A percentile compares a stretch with the other conserved stretches of the same genome.
phyloP scores from a whole-genome alignment of 345 rosid genomes.

The Lumnitzera racemosa region DNA sequence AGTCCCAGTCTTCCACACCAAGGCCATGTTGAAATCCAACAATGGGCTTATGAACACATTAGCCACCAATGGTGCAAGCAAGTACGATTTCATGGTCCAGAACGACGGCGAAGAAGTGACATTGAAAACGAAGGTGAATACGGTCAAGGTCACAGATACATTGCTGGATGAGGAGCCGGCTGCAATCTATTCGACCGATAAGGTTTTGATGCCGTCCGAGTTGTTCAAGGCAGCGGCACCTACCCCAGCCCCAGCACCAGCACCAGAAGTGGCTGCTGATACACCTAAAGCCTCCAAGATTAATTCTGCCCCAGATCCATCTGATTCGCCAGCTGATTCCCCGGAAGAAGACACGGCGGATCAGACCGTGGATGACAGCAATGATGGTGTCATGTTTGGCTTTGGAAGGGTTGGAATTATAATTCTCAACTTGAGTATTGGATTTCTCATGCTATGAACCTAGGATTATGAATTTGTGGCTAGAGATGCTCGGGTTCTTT shows the following conservation, averaged over 20 bases:
- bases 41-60: slow-evolving; percentile 90
- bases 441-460: slow-evolving; percentile 10
- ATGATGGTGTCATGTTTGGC: slow-evolving; percentile 2
- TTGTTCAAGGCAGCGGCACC: slow-evolving; percentile 57
- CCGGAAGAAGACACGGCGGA: slow-evolving; percentile 10
- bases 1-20: slow-evolving; percentile 69
- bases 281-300: slow-evolving; percentile 50
- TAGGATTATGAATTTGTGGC: neutral
- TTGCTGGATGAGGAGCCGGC: slow-evolving; percentile 81
- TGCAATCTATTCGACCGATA: slow-evolving; percentile 61
- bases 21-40: slow-evolving; percentile 82
- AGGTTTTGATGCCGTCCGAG: slow-evolving; percentile 81
- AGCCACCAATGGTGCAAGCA: slow-evolving; percentile 80
- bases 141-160: slow-evolving; percentile 66
- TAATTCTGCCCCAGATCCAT: slow-evolving; percentile 1
- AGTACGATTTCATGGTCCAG: slow-evolving; percentile 83
- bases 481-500: neutral
- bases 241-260: slow-evolving; percentile 67
- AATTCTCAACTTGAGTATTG: slow-evolving; percentile 8
- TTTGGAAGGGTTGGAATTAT: slow-evolving; percentile 2
- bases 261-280: slow-evolving; percentile 69
- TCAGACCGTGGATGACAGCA: slow-evolving; percentile 7
- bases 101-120: slow-evolving; percentile 76
- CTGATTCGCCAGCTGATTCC: slow-evolving; percentile 13
- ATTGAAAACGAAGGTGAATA: slow-evolving; percentile 56